These are phyloP conservation scores for Ampelocalamus luodianensis DNA, from an alignment of 176 grass and related monocot species.

Conservation along the genomic window DNA sequence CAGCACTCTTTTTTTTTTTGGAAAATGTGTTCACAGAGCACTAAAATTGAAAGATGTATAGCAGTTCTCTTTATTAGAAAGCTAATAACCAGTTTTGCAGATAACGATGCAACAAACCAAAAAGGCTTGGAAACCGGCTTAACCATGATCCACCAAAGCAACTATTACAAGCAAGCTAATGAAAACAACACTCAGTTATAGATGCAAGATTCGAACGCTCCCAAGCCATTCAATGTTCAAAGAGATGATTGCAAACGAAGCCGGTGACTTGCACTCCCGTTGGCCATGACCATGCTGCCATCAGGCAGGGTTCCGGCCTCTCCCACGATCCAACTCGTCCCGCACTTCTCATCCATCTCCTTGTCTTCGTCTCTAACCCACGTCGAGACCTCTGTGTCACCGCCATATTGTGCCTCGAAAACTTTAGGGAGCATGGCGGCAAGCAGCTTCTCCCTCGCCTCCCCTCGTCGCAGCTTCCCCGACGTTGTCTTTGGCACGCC, in stretches of 20 bases:
- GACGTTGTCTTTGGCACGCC: conserved; percentile 56
- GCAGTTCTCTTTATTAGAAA: too few relatives aligned
- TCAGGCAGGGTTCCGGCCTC: background rate
- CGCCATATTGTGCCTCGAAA: conserved; percentile 33
- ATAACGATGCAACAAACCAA: too few relatives aligned
- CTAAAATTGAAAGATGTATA: too few relatives aligned
- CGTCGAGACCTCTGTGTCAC: background rate
- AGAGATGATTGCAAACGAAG: conserved; percentile 34
- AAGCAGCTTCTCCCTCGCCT: conserved; percentile 45
- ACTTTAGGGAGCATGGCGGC: conserved; percentile 37
- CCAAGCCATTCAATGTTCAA: conserved; percentile 12
- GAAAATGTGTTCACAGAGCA: too few relatives aligned
- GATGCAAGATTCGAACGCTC: background rate
- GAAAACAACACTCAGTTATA: background rate
- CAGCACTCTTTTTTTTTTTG: too few relatives aligned
- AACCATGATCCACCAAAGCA: too few relatives aligned
- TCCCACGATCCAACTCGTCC: background rate
- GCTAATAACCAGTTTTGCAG: too few relatives aligned
- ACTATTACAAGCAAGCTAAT: too few relatives aligned
- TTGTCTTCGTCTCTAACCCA: background rate
- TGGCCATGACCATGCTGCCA: background rate
- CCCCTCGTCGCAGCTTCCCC: conserved; percentile 50
- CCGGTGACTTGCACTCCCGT: background rate
- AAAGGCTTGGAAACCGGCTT: too few relatives aligned
- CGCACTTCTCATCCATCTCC: background rate